A percentile compares a stretch with the other conserved stretches of the same genome.
Evolutionary conservation across 495 filamentous ascomycete species (phyloP).

Genomic region (Hypoxylon crocopeplum): DNA sequence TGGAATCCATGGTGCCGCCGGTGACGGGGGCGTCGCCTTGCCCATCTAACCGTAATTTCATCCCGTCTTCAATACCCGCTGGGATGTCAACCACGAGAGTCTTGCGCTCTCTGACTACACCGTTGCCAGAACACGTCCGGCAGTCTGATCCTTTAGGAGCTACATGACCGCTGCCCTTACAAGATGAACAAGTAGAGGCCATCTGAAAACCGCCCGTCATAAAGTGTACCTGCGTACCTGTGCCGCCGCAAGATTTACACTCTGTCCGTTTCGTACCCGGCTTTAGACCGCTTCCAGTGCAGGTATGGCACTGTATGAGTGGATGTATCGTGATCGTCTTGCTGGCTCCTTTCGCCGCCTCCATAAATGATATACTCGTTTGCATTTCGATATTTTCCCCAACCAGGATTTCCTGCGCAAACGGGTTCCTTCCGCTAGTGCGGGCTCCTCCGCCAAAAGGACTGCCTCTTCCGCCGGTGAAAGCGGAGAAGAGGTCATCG

Average conservation of each 20-base stretch:
- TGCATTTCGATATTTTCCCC: slow-evolving; percentile 96
- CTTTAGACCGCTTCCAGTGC: slow-evolving; percentile 84
- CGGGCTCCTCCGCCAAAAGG: slow-evolving; percentile 62
- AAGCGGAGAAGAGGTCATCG: slow-evolving; percentile 92
- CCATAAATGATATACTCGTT: slow-evolving; percentile 91
- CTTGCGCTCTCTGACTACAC: slow-evolving; percentile 77
- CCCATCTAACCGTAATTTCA: slow-evolving; percentile 79
- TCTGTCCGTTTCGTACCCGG: slow-evolving; percentile 71
- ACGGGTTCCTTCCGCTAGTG: slow-evolving; percentile 62
- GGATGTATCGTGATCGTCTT: slow-evolving; percentile 83
- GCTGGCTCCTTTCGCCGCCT: slow-evolving; percentile 85
- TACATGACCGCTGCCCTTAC: slow-evolving; percentile 74
- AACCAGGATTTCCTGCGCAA: slow-evolving; percentile 77
- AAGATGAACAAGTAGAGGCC: slow-evolving; percentile 83
- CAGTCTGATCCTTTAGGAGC: slow-evolving; percentile 83
- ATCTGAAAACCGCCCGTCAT: slow-evolving; percentile 95
- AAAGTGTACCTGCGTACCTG: slow-evolving; percentile 84
- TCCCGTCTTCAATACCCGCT: slow-evolving; percentile 92
- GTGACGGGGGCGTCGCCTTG: slow-evolving; percentile 88
- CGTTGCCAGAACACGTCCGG: slow-evolving; percentile 75
- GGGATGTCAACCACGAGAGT: slow-evolving; percentile 89
- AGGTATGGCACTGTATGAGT: slow-evolving; percentile 78
- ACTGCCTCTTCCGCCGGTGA: slow-evolving; percentile 68
- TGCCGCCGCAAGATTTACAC: slow-evolving; percentile 84
- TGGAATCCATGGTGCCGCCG: slow-evolving; percentile 64